Conservation (phyloP, 768 basidiomycete species). For the Pleurotus pulmonarius region DNA sequence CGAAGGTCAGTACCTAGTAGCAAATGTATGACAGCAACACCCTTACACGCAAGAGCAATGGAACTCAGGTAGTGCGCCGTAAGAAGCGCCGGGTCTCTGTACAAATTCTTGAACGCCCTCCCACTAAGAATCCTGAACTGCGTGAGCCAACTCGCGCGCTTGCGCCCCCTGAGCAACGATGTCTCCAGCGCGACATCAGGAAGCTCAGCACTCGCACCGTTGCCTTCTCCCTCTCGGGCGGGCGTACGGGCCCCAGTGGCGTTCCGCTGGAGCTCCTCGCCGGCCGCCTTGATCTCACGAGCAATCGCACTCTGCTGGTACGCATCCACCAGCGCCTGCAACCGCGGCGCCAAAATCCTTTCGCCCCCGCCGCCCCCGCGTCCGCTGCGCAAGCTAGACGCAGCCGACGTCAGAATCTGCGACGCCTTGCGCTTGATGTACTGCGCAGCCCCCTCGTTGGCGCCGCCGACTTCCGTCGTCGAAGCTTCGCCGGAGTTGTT, state of each 20-base stretch:
- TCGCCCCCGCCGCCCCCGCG: slow-evolving; percentile 15
- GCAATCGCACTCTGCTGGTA: slow-evolving; percentile 70
- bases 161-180: slow-evolving; percentile 60
- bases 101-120: slow-evolving; percentile 96
- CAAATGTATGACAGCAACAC: background rate
- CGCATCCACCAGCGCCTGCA: slow-evolving; percentile 69
- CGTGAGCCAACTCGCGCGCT: slow-evolving; percentile 81
- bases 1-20: slow-evolving; percentile 3
- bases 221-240: slow-evolving; percentile 17
- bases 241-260: slow-evolving; percentile 13
- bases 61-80: slow-evolving; percentile 87
- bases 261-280: slow-evolving; percentile 41
- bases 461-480: slow-evolving; percentile 32
- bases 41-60: slow-evolving; percentile 78
- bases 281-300: slow-evolving; percentile 56
- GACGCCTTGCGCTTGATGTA: slow-evolving; percentile 73
- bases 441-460: background rate
- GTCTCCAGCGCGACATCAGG: slow-evolving; percentile 72
- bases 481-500: slow-evolving; percentile 39
- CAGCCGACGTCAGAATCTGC: slow-evolving; percentile 61
- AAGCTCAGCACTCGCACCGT: slow-evolving; percentile 34
- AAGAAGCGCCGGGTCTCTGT: slow-evolving; percentile 90
- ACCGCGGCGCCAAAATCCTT: slow-evolving; percentile 47
- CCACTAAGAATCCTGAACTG: slow-evolving; percentile 96
- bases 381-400: slow-evolving; percentile 23